These are phyloP conservation scores for Umbelopsis sp. DNA, from an alignment of 371 early-diverging fungal genomes.

Conservation along the genomic window DNA sequence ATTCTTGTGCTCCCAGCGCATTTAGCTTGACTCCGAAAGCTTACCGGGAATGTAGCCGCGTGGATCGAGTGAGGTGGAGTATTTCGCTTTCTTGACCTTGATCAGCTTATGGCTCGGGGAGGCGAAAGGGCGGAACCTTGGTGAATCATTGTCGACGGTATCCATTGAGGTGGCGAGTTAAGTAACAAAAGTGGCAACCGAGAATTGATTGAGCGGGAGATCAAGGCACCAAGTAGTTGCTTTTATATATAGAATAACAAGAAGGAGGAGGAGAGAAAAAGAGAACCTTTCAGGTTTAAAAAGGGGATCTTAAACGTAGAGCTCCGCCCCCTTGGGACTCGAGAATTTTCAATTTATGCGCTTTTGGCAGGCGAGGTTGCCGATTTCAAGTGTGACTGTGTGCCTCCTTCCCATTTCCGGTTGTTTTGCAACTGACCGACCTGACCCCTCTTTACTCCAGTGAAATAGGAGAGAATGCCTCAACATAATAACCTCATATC, in stretches of 20 bases:
- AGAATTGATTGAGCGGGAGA: too few relatives aligned
- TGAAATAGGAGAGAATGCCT: slow-evolving; percentile 15
- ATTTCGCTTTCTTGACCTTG: slow-evolving; percentile 54
- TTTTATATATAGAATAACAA: slow-evolving; percentile 18
- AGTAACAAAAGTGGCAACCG: slow-evolving; percentile 3
- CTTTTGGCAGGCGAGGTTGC: slow-evolving; percentile 26
- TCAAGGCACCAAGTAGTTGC: background rate
- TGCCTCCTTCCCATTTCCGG: slow-evolving; percentile 17
- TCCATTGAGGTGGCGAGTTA: slow-evolving; percentile 21
- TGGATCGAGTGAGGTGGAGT: slow-evolving; percentile 68
- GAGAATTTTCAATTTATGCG: slow-evolving; percentile 47
- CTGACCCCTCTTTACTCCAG: slow-evolving; percentile 16
- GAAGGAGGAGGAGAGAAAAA: slow-evolving; percentile 21
- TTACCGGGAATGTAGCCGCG: slow-evolving; percentile 73
- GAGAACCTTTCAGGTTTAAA: slow-evolving; percentile 10
- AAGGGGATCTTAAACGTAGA: slow-evolving; percentile 16
- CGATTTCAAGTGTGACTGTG: slow-evolving; percentile 9
- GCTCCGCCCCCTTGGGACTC: slow-evolving; percentile 20
- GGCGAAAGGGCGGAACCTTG: slow-evolving; percentile 32
- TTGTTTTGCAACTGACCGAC: slow-evolving; percentile 15
- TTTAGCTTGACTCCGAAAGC: background rate
- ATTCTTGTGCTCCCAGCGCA: slow-evolving; percentile 58
- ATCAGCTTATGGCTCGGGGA: slow-evolving; percentile 30
- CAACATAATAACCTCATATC: too few relatives aligned
- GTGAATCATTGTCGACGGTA: slow-evolving; percentile 33